These are phyloP conservation scores for Colletotrichum viniferum DNA, from an alignment of 2,329 filamentous ascomycete genomes.

Conservation along the genomic window DNA sequence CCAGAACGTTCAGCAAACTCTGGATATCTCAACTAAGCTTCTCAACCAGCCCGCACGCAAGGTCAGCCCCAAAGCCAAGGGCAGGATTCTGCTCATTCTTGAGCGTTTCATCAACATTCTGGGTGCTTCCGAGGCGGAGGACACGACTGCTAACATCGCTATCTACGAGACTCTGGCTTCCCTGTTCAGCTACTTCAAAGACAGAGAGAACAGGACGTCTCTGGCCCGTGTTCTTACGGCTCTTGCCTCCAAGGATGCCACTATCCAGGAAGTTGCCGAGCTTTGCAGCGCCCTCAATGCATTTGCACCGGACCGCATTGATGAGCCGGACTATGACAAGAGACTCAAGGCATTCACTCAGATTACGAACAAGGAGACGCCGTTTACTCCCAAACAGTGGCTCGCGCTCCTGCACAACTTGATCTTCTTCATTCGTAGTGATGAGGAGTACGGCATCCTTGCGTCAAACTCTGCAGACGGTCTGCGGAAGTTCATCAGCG, in stretches of 20 bases:
- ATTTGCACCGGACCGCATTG: slow-evolving; percentile 72
- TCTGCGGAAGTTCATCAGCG: slow-evolving; percentile 78
- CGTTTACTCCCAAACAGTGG: slow-evolving; percentile 78
- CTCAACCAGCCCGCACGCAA: slow-evolving; percentile 83
- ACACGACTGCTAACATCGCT: slow-evolving; percentile 33
- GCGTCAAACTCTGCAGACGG: slow-evolving; percentile 80
- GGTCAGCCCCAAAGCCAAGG: slow-evolving; percentile 84
- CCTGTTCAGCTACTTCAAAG: slow-evolving; percentile 89
- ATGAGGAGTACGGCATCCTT: slow-evolving; percentile 87
- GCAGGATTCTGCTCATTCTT: slow-evolving; percentile 78
- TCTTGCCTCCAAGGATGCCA: slow-evolving; percentile 68
- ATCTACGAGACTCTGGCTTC: slow-evolving; percentile 79
- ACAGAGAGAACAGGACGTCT: slow-evolving; percentile 75
- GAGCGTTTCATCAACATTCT: slow-evolving; percentile 77
- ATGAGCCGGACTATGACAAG: slow-evolving; percentile 87
- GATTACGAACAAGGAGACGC: slow-evolving; percentile 67
- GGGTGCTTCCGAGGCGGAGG: slow-evolving; percentile 30
- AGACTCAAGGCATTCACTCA: slow-evolving; percentile 77
- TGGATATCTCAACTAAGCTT: slow-evolving; percentile 80
- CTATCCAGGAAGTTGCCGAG: slow-evolving; percentile 65
- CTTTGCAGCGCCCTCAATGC: slow-evolving; percentile 85
- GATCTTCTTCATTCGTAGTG: slow-evolving; percentile 82
- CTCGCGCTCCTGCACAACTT: slow-evolving; percentile 87
- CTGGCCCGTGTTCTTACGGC: slow-evolving; percentile 75
- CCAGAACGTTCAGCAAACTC: slow-evolving; percentile 75